Conservation (phyloP, 2,329 filamentous ascomycete species). For the Fusarium concolor region DNA sequence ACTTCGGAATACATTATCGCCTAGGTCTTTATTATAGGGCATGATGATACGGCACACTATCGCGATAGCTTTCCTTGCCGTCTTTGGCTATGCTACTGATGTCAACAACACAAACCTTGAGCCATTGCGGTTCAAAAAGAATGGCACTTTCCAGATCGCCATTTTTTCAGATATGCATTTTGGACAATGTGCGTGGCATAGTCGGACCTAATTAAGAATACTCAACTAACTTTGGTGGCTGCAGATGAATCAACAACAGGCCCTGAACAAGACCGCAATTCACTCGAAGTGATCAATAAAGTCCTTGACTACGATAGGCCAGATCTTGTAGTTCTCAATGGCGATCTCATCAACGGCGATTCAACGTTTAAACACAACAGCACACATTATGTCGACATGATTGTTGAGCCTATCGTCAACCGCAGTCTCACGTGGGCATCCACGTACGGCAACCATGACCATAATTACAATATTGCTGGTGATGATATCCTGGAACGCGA, state of each 20-base stretch:
- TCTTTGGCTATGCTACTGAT: constrained; percentile 6
- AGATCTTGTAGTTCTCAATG: constrained; percentile 75
- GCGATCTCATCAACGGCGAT: constrained; percentile 78
- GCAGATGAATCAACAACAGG: constrained; percentile 41
- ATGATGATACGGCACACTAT: constrained; percentile 6
- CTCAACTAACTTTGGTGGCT: neutral
- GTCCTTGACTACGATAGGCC: constrained; percentile 68
- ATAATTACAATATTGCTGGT: constrained; percentile 67
- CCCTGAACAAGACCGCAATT: constrained; percentile 66
- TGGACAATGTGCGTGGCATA: constrained; percentile 34
- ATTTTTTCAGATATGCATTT: constrained; percentile 44
- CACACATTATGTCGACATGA: constrained; percentile 68
- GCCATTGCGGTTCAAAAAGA: constrained; percentile 30
- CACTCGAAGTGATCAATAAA: constrained; percentile 65
- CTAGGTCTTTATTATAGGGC: neutral
- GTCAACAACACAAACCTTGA: constrained; percentile 30
- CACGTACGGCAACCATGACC: constrained; percentile 79
- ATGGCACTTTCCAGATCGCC: constrained; percentile 42
- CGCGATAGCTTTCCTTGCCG: constrained; percentile 3
- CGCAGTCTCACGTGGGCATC: constrained; percentile 71
- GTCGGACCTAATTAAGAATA: neutral
- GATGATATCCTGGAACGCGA: constrained; percentile 57
- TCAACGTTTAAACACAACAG: constrained; percentile 66
- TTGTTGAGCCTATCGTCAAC: constrained; percentile 68
- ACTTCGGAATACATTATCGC: too few relatives aligned